These are phyloP conservation scores for Globisporangium paddicum DNA, from an alignment of 352 stramenopile species.

Conservation along the genomic window DNA sequence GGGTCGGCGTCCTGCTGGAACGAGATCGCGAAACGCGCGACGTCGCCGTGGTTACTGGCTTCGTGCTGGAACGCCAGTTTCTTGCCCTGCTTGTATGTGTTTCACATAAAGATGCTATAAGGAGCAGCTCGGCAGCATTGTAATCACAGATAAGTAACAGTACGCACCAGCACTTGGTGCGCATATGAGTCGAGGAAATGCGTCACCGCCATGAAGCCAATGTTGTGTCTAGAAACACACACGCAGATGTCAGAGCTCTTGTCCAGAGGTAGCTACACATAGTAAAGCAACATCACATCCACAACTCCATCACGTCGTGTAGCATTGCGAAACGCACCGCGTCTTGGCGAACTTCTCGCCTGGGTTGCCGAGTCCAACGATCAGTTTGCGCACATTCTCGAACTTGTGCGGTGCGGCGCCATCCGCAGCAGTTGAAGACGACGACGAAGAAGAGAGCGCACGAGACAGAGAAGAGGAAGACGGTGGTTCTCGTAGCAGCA, in stretches of 20 bases:
- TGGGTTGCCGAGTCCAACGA: slow-evolving; percentile 84
- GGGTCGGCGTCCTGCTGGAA: slow-evolving; percentile 58
- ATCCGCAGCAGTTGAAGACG: neutral
- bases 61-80: slow-evolving; percentile 54
- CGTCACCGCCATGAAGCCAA: slow-evolving; percentile 54
- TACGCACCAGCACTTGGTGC: slow-evolving; percentile 46
- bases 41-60: slow-evolving; percentile 55
- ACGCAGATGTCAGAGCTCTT: neutral
- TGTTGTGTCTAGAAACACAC: slow-evolving; percentile 55
- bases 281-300: too few relatives aligned
- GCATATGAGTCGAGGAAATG: slow-evolving; percentile 74
- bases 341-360: slow-evolving; percentile 80
- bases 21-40: slow-evolving; percentile 44
- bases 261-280: too few relatives aligned
- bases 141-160: neutral
- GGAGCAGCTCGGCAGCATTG: neutral
- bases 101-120: neutral
- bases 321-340: slow-evolving; percentile 34
- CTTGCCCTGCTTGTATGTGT: slow-evolving; percentile 23
- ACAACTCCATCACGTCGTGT: too few relatives aligned
- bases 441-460: neutral
- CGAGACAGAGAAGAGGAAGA: neutral
- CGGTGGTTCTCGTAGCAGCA: neutral
- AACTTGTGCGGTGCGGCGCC: slow-evolving; percentile 27
- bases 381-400: slow-evolving; percentile 69